Percentiles rank a stretch among this genome's conserved stretches.
Evolutionary conservation across 2,329 filamentous ascomycete species (phyloP).

Genomic region (Rhinocladiella similis): DNA sequence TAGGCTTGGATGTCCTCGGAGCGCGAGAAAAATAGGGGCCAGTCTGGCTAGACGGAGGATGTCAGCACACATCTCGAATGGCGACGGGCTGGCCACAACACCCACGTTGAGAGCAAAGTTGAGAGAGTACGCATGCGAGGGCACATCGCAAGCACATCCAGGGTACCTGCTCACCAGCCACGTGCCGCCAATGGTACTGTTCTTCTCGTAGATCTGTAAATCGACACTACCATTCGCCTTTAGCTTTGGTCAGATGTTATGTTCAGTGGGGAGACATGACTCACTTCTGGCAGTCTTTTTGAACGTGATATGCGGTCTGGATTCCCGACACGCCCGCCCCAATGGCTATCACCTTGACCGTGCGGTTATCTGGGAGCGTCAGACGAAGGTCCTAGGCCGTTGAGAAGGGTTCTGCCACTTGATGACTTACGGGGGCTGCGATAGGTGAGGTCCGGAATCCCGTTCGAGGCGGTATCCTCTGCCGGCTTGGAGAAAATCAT

Average conservation of each 20-base stretch:
- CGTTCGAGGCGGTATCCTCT: too few species aligned
- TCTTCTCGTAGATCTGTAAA: constrained; percentile 42
- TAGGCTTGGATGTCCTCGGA: constrained; percentile 49
- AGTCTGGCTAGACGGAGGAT: constrained; percentile 34
- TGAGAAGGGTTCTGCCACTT: too few species aligned
- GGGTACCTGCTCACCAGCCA: constrained; percentile 41
- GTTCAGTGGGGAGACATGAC: too few species aligned
- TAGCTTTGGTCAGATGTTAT: too few species aligned
- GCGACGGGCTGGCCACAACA: too few species aligned
- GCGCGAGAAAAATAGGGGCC: constrained; percentile 47
- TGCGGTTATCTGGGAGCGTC: constrained; percentile 32
- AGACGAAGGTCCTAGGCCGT: too few species aligned
- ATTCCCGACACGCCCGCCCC: constrained; percentile 50
- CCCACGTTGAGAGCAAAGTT: constrained; percentile 40
- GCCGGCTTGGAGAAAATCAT: too few species aligned
- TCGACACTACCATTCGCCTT: too few species aligned
- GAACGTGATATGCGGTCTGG: constrained; percentile 48
- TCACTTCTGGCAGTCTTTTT: too few species aligned
- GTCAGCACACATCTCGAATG: too few species aligned
- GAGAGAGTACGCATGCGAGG: constrained; percentile 45
- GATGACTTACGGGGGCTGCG: not conserved
- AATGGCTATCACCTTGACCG: constrained; percentile 47
- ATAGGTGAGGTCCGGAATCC: too few species aligned
- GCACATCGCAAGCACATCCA: constrained; percentile 46
- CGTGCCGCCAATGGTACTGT: constrained; percentile 33